Evolutionary conservation across 352 stramenopile genomes (phyloP).

Genomic region (Pythium utonaiense): DNA sequence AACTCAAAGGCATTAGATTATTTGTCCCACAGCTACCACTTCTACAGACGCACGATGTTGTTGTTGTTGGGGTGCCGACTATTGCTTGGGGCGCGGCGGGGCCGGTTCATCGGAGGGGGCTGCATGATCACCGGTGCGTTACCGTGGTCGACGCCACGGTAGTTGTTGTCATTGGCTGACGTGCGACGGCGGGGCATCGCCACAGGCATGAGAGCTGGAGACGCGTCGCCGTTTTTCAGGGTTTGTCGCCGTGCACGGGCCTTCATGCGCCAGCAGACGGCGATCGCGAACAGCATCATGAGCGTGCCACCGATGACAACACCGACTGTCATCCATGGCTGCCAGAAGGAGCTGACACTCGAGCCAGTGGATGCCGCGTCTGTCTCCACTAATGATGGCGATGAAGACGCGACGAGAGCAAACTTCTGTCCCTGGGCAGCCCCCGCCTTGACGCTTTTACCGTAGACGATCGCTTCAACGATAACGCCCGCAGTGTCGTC

Average conservation of each 20-base stretch:
- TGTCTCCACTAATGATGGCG: slow-evolving; percentile 38
- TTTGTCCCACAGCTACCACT: background rate
- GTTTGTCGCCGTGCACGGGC: background rate
- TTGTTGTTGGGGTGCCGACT: slow-evolving; percentile 19
- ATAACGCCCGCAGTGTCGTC: slow-evolving; percentile 38
- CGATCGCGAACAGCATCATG: slow-evolving; percentile 50
- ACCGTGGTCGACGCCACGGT: background rate
- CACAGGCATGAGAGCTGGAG: background rate
- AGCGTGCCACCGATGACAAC: slow-evolving; percentile 47
- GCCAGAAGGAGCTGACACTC: slow-evolving; percentile 38
- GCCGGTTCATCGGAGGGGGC: slow-evolving; percentile 3
- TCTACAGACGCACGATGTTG: slow-evolving; percentile 17
- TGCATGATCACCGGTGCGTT: background rate
- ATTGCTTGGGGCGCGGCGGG: slow-evolving; percentile 18
- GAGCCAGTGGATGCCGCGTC: slow-evolving; percentile 3
- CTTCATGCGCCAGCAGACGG: slow-evolving; percentile 43
- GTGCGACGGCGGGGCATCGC: slow-evolving; percentile 2
- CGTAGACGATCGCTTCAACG: slow-evolving; percentile 58
- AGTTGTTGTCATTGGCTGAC: slow-evolving; percentile 3
- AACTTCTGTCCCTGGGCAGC: slow-evolving; percentile 54
- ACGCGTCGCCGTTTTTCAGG: slow-evolving; percentile 3
- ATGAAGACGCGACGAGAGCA: slow-evolving; percentile 75
- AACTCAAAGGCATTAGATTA: background rate
- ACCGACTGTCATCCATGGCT: slow-evolving; percentile 77
- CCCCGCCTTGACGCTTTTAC: slow-evolving; percentile 63